Conservation (phyloP, 2,329 filamentous ascomycete genomes). For the Dendryphion nanum region DNA sequence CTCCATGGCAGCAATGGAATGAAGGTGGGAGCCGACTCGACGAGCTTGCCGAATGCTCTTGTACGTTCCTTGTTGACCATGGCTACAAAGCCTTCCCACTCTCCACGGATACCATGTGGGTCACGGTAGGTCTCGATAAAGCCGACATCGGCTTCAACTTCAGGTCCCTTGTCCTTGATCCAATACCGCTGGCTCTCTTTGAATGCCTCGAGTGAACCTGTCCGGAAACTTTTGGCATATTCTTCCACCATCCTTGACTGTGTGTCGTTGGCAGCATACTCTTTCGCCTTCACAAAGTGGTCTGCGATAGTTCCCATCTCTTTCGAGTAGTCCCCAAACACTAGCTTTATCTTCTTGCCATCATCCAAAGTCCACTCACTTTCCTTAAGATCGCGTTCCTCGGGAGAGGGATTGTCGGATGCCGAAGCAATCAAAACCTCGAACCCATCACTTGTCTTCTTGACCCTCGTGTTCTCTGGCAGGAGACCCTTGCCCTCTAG, state of each 20-base stretch:
- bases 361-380: conserved; percentile 47
- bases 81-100: conserved; percentile 54
- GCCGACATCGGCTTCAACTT: conserved; percentile 54
- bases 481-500: conserved; percentile 46
- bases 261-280: conserved; percentile 48
- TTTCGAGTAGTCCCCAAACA: conserved; percentile 47
- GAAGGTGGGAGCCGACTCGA: conserved; percentile 74
- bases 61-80: conserved; percentile 90
- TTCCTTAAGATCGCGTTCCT: conserved; percentile 44
- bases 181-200: conserved; percentile 52
- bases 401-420: conserved; percentile 37
- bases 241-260: conserved; percentile 46
- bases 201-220: conserved; percentile 51
- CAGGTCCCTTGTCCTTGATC: conserved; percentile 53
- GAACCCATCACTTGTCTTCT: conserved; percentile 45
- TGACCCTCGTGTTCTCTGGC: conserved; percentile 51
- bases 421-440: conserved; percentile 52
- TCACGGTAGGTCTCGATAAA: conserved; percentile 58
- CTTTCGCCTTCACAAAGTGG: conserved; percentile 47
- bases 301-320: conserved; percentile 49
- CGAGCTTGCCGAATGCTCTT: conserved; percentile 79
- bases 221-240: conserved; percentile 51
- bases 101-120: conserved; percentile 53
- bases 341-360: conserved; percentile 46
- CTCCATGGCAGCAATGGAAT: conserved; percentile 90